A percentile compares a stretch with the other conserved stretches of the same genome.
Conservation (phyloP, 352 stramenopile species). For the Phytophthora sp. region DNA sequence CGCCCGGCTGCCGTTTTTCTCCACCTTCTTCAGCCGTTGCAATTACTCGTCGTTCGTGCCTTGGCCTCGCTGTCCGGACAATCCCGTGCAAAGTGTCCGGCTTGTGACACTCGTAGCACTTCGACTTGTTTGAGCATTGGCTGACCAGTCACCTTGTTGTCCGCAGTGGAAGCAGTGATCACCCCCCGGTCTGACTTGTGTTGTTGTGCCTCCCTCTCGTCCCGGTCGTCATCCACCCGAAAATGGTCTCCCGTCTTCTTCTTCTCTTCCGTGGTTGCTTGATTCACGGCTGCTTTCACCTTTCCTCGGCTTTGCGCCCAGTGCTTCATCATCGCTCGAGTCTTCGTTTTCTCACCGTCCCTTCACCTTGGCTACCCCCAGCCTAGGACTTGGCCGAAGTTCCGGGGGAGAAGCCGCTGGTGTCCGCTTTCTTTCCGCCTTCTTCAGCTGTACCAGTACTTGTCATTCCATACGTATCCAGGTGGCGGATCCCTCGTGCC, state of each 20-base stretch:
- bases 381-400: background rate
- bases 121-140: background rate
- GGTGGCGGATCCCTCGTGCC: slow-evolving; percentile 1
- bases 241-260: no score
- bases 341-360: background rate
- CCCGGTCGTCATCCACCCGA: no score
- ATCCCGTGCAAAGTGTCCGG: background rate
- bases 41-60: slow-evolving; percentile 4
- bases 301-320: background rate
- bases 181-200: no score
- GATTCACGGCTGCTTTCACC: background rate
- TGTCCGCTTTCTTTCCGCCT: background rate
- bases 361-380: no score
- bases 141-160: background rate
- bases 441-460: slow-evolving; percentile 9
- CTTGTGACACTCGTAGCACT: slow-evolving; percentile 4
- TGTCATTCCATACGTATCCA: background rate
- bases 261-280: background rate
- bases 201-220: no score
- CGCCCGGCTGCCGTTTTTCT: background rate
- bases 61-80: slow-evolving; percentile 1
- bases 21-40: background rate
- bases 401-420: background rate
- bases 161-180: background rate
- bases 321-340: background rate